Base-by-base conservation (phyloP, 805 yeast genomes). In the Cyberlindnera maritima region DNA sequence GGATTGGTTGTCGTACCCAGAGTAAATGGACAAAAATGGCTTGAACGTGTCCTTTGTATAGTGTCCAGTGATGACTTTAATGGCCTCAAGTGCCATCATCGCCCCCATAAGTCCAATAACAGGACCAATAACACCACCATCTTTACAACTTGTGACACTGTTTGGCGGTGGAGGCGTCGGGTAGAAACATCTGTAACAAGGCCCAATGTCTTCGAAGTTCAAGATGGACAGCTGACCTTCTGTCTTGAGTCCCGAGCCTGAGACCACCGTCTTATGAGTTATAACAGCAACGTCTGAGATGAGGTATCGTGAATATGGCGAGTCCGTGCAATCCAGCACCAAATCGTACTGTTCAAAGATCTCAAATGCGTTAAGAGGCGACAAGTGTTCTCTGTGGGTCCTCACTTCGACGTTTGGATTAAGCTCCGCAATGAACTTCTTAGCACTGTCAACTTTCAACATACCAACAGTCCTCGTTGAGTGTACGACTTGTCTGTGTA, bases 41-140 rank as follows among this genome's bases (percentile, higher is more conserved):
- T 71, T 65, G 64, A 87, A 88, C 39, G 68, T 73, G 0, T 74
- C 76, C 1, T 46, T 33, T 0, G 70, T 65, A 56, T 88, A 86
- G 32, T 66, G 69, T 0, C 76, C 82, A 2, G 84, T 71, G 2
- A 88, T 58, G 8, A 92, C 71, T 61, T 92, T 91, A 21, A 95
- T 74, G 0, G 96, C 75, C 59, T 94, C 99, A 18, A 85, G 67
- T 0, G 97, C 96, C 86, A 94, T 92, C 73, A 87, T 74, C 0
- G 81, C 72, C 10, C 99, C 99, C 61, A 92, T 80, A 1, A 89
- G 57, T 0, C 99, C 99, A 46, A 94, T 95, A n/a, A 91, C 94
- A 0, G 98, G 96, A 0, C 99, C 99, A 21, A 94, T 65, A 0
- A 92, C 95, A 5, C 97, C 97, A 3, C 96, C 96, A 65, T 90